Evolutionary conservation across 345 rosid genomes (phyloP).

Genomic region (Luvunga scandens): DNA sequence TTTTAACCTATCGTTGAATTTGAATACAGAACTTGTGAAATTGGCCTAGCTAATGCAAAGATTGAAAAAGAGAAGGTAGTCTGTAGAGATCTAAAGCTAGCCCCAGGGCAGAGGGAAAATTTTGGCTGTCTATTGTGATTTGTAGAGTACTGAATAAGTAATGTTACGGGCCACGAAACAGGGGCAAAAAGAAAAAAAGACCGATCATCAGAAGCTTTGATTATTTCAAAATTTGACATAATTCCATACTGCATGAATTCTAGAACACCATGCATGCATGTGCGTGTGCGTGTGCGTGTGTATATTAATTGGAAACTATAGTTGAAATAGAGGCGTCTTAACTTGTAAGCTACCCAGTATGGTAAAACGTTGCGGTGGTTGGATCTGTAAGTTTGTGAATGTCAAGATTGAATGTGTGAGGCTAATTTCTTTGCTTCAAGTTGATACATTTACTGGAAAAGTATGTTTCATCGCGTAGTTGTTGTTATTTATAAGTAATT

Average conservation of each 20-base stretch:
- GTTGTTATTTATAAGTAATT: not conserved
- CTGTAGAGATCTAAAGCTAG: not conserved
- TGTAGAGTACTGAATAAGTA: not conserved
- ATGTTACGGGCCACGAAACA: too few relatives aligned
- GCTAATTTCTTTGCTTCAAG: not conserved
- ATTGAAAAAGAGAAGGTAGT: not conserved
- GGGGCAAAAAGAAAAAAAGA: too few relatives aligned
- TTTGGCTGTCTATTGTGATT: not conserved
- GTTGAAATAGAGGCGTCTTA: not conserved
- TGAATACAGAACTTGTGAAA: not conserved
- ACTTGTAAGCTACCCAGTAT: not conserved
- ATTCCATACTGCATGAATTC: too few relatives aligned
- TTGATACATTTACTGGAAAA: not conserved
- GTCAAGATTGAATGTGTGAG: not conserved
- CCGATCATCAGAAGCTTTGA: too few relatives aligned
- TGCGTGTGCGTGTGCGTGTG: rapidly evolving
- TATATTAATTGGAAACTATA: too few relatives aligned
- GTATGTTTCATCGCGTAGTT: not conserved
- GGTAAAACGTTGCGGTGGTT: conserved; percentile 11
- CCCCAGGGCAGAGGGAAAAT: not conserved
- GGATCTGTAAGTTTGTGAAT: not conserved
- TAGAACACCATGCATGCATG: too few relatives aligned
- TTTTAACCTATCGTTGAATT: not conserved
- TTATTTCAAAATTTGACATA: too few relatives aligned
- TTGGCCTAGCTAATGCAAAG: not conserved